Evolutionary conservation across 169 alveolate species (phyloP).

Genomic region (Ichthyophthirius multifiliis): DNA sequence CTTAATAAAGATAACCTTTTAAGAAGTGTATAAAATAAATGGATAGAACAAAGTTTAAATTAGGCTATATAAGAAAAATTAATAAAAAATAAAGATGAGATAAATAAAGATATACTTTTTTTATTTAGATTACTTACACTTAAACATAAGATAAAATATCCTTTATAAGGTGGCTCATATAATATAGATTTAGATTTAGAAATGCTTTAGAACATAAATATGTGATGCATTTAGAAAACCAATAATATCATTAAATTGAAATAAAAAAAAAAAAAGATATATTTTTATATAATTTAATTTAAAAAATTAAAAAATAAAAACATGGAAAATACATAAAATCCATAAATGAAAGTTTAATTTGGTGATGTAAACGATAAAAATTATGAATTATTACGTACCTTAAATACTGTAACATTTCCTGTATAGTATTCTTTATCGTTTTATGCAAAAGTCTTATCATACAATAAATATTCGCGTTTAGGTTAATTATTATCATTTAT

Average conservation of each 20-base stretch:
- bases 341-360: constrained; percentile 44
- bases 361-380: constrained; percentile 64
- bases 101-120: not conserved
- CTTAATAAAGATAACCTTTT: not conserved
- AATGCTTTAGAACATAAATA: not conserved
- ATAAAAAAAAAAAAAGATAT: no score
- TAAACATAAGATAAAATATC: constrained; percentile 11
- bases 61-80: not conserved
- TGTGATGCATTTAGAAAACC: not conserved
- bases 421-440: constrained; percentile 63
- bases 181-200: constrained; percentile 7
- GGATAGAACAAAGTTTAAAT: not conserved
- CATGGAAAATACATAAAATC: no score
- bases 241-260: no score
- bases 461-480: constrained; percentile 38
- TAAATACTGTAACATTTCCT: constrained; percentile 59
- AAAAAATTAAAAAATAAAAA: no score
- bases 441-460: constrained; percentile 49
- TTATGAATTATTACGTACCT: constrained; percentile 52
- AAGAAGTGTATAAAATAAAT: not conserved
- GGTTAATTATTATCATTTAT: constrained; percentile 1
- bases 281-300: no score
- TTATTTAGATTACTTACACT: not conserved
- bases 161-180: not conserved
- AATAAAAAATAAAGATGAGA: not conserved